A percentile compares a stretch with the other conserved stretches of the same genome.
These are phyloP conservation scores for Trifolium dubium DNA, from an alignment of 306 rosid species.

Conservation along the genomic window DNA sequence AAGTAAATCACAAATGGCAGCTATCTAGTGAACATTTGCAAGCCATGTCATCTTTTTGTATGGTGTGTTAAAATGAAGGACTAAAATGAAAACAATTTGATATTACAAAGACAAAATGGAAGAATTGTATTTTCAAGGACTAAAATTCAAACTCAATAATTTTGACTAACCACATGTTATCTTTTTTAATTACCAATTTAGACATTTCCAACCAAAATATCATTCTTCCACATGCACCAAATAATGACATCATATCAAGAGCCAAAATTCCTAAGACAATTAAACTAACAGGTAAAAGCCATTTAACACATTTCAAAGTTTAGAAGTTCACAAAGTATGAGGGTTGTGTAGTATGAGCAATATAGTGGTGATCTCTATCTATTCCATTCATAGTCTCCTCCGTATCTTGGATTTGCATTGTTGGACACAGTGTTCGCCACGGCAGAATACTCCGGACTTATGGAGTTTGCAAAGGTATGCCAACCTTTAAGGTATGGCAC, in stretches of 20 bases:
- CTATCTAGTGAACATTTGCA: too few species aligned
- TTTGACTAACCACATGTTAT: background rate
- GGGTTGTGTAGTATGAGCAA: slow-evolving; percentile 22
- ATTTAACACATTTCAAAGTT: slow-evolving; percentile 27
- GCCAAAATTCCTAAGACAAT: slow-evolving; percentile 33
- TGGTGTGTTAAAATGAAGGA: too few species aligned
- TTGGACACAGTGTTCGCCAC: slow-evolving; percentile 53
- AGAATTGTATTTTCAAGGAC: too few species aligned
- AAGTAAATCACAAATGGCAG: too few species aligned
- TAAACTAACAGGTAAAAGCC: slow-evolving; percentile 22
- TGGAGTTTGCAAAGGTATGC: slow-evolving; percentile 78
- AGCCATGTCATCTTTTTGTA: too few species aligned
- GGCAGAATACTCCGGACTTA: slow-evolving; percentile 59
- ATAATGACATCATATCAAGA: slow-evolving; percentile 25
- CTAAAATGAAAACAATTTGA: too few species aligned
- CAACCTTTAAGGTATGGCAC: slow-evolving; percentile 85
- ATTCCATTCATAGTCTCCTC: slow-evolving; percentile 89
- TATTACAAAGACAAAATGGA: too few species aligned
- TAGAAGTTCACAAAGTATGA: background rate
- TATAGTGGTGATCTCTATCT: slow-evolving; percentile 45
- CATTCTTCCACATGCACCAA: slow-evolving; percentile 1
- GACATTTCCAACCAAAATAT: background rate
- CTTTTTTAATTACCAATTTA: background rate
- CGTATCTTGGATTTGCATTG: slow-evolving; percentile 62
- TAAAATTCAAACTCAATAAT: too few species aligned